Percentiles rank a stretch among this genome's conserved stretches.
Evolutionary conservation across 1,284 basidiomycete species (phyloP).

Genomic region (Coniophora puteana): DNA sequence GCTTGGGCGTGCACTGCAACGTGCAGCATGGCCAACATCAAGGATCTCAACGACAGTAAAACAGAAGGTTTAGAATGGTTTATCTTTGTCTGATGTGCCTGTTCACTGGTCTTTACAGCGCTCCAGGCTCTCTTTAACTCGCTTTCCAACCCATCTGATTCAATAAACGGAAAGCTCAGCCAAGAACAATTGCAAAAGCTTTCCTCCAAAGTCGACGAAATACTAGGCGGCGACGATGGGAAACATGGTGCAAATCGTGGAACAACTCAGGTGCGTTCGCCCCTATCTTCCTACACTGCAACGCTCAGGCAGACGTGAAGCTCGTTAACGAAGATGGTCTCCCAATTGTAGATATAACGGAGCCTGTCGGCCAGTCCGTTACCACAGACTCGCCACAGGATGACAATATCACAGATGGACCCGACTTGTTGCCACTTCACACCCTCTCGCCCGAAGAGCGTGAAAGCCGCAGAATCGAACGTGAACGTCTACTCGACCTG

Average conservation of each 20-base stretch:
- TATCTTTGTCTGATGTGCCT: conserved; percentile 5
- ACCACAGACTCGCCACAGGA: conserved; percentile 20
- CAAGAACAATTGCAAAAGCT: conserved; percentile 49
- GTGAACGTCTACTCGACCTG: conserved; percentile 59
- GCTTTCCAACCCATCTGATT: conserved; percentile 33
- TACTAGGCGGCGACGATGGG: conserved; percentile 50
- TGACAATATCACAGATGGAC: conserved; percentile 22
- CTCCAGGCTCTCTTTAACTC: conserved; percentile 51
- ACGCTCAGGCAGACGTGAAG: conserved; percentile 32
- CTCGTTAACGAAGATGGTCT: conserved; percentile 72
- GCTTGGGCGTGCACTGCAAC: conserved; percentile 18
- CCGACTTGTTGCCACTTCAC: conserved; percentile 43
- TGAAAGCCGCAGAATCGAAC: conserved; percentile 48
- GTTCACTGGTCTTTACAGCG: conserved; percentile 29
- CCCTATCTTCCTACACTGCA: conserved; percentile 10
- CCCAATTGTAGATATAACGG: conserved; percentile 75
- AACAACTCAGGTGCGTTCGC: conserved; percentile 58
- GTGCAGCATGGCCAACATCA: conserved; percentile 10
- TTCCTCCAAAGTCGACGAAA: conserved; percentile 55
- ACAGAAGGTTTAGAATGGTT: conserved; percentile 16
- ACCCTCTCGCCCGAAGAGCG: conserved; percentile 44
- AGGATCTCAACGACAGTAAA: conserved; percentile 16
- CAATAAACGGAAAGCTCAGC: conserved; percentile 32
- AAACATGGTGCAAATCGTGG: conserved; percentile 41
- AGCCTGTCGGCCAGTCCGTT: conserved; percentile 37